Evolutionary conservation across 2,329 filamentous ascomycete species (phyloP).

Genomic region (Fusarium sp.): DNA sequence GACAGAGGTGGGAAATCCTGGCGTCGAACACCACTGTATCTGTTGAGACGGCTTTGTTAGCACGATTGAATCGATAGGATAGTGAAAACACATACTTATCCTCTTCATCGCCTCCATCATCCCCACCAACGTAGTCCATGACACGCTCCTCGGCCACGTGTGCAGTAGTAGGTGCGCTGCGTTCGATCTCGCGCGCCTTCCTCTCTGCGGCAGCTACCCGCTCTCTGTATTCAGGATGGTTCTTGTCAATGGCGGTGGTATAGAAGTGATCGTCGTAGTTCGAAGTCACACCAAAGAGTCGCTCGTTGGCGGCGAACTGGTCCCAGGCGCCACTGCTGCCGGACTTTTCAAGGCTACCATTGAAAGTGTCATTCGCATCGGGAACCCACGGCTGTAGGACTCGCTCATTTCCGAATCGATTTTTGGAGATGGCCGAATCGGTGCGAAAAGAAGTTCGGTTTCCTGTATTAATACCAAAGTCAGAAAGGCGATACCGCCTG

Average conservation of each 20-base stretch:
- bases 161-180: conserved; percentile 76
- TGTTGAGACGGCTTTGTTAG: conserved; percentile 52
- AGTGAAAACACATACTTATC: conserved; percentile 74
- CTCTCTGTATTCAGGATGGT: conserved; percentile 82
- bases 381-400: conserved; percentile 86
- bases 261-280: conserved; percentile 96
- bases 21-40: conserved; percentile 92
- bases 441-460: conserved; percentile 80
- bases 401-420: conserved; percentile 76
- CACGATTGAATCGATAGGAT: not conserved
- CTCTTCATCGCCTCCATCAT: conserved; percentile 81
- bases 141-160: conserved; percentile 93
- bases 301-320: conserved; percentile 91
- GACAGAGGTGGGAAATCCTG: conserved; percentile 77
- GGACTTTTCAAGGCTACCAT: conserved; percentile 77
- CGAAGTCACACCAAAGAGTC: conserved; percentile 86
- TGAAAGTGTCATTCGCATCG: conserved; percentile 68
- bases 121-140: conserved; percentile 72
- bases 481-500: conserved; percentile 16
- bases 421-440: conserved; percentile 87
- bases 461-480: conserved; percentile 61
- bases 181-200: conserved; percentile 91
- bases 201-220: conserved; percentile 82
- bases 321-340: conserved; percentile 76
- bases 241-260: conserved; percentile 89